These are phyloP conservation scores for Chrysoporthe puriensis DNA, from an alignment of 2,329 filamentous ascomycete species.

Conservation along the genomic window DNA sequence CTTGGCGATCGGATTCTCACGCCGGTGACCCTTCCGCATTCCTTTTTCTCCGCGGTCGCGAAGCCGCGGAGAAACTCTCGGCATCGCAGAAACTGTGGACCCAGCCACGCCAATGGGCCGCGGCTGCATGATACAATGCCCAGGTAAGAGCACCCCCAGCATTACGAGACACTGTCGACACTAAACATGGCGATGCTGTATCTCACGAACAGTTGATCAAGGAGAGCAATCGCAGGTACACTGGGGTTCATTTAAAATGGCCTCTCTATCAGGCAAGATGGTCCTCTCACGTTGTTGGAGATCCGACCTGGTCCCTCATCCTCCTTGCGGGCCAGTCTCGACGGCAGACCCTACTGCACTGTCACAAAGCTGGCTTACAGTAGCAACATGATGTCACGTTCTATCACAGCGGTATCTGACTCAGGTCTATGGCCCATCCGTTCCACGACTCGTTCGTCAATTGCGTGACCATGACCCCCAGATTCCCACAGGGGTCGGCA, in stretches of 20 bases:
- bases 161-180: no score
- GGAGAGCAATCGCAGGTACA: no score
- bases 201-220: no score
- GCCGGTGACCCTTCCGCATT: not conserved
- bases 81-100: constrained; percentile 20
- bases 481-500: constrained; percentile 11
- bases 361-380: not conserved
- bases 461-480: constrained; percentile 20
- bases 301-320: no score
- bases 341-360: not conserved
- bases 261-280: no score
- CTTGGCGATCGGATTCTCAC: not conserved
- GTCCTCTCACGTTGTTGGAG: no score
- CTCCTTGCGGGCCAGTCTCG: not conserved
- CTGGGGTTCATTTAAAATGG: no score
- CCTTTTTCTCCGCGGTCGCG: not conserved
- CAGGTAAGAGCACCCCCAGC: no score
- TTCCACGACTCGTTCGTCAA: constrained; percentile 19
- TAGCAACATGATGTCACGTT: no score
- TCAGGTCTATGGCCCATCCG: constrained; percentile 21
- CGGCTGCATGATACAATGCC: no score
- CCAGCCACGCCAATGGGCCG: not conserved
- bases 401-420: constrained; percentile 7
- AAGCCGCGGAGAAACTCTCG: constrained; percentile 27
- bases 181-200: no score